These are phyloP conservation scores for Nidularia pulvinata DNA, from an alignment of 768 basidiomycete species.

Conservation along the genomic window DNA sequence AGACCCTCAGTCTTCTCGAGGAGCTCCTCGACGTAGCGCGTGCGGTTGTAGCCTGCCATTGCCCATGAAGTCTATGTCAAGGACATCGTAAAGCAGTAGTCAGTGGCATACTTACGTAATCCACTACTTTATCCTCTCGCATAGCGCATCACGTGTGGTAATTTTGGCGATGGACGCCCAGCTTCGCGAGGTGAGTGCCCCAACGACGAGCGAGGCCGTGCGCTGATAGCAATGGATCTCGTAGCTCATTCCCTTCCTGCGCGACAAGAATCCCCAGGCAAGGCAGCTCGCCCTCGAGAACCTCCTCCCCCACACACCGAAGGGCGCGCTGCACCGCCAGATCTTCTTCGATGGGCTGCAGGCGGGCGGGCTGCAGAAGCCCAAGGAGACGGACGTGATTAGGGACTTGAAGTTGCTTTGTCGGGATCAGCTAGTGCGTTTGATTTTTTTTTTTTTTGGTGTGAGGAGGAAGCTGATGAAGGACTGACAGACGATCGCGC, in stretches of 20 bases:
- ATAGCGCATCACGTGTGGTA: slow-evolving; percentile 27
- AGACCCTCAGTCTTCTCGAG: slow-evolving; percentile 53
- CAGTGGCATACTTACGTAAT: background rate
- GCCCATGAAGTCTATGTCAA: background rate
- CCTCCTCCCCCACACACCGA: slow-evolving; percentile 77
- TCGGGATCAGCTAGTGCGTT: slow-evolving; percentile 78
- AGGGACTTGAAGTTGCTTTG: slow-evolving; percentile 86
- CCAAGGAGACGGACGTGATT: slow-evolving; percentile 67
- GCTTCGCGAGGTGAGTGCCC: slow-evolving; percentile 38
- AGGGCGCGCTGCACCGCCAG: slow-evolving; percentile 65
- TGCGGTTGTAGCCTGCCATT: slow-evolving; percentile 78
- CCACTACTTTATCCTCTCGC: slow-evolving; percentile 4
- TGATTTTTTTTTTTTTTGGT: background rate
- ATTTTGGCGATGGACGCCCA: slow-evolving; percentile 34
- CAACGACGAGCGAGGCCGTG: background rate
- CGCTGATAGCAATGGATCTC: background rate
- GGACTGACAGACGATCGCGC: slow-evolving; percentile 70
- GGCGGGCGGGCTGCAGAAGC: slow-evolving; percentile 55
- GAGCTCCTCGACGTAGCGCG: slow-evolving; percentile 62
- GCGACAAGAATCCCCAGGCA: slow-evolving; percentile 86
- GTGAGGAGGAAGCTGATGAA: slow-evolving; percentile 8
- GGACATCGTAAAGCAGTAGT: background rate
- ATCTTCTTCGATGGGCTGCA: slow-evolving; percentile 74
- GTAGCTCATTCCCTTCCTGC: slow-evolving; percentile 85
- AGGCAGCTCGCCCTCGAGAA: slow-evolving; percentile 86